phyloP scores from a whole-genome alignment of 352 stramenopile species.

The Phytophthora citricola region DNA sequence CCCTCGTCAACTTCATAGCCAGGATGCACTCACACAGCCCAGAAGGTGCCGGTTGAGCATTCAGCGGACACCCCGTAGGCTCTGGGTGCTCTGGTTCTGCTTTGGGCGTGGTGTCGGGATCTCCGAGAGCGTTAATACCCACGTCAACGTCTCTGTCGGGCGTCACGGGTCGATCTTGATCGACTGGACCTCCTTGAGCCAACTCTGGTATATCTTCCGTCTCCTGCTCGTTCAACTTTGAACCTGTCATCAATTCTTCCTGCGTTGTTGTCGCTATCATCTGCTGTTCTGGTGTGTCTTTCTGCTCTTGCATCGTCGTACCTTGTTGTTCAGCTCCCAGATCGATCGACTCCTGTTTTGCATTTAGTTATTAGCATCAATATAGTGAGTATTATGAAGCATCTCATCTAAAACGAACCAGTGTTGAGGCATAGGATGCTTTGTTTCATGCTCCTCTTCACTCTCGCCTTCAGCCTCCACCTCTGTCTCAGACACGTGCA shows the following conservation, averaged over 20 bases:
- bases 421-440: background rate
- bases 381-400: too few relatives aligned
- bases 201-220: background rate
- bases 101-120: slow-evolving; percentile 2
- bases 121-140: background rate
- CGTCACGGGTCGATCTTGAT: background rate
- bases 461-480: slow-evolving; percentile 7
- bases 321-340: slow-evolving; percentile 1
- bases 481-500: slow-evolving; percentile 25
- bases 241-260: slow-evolving; percentile 1
- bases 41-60: slow-evolving; percentile 35
- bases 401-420: background rate
- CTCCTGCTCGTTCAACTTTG: background rate
- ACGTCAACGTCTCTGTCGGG: slow-evolving; percentile 4
- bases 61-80: slow-evolving; percentile 38
- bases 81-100: slow-evolving; percentile 1
- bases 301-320: background rate
- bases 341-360: background rate
- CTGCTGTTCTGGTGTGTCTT: background rate
- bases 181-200: background rate
- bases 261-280: background rate
- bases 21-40: slow-evolving; percentile 52
- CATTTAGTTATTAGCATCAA: too few relatives aligned
- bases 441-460: background rate
- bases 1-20: slow-evolving; percentile 44